Evolutionary conservation across 176 grass and related monocot species (phyloP).

Genomic region (Triticum dicoccoides): DNA sequence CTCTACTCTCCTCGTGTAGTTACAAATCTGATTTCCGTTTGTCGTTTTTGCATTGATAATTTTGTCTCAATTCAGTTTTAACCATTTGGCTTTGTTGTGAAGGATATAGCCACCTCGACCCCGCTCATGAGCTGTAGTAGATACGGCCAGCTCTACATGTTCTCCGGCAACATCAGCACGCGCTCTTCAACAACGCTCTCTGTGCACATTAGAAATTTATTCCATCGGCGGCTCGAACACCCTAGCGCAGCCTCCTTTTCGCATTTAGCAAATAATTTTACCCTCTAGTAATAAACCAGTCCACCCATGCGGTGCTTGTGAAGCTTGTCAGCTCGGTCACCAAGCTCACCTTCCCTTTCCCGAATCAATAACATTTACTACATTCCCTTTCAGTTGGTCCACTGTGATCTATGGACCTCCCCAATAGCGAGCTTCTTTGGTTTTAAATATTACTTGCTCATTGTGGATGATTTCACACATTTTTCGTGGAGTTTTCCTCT

Average conservation of each 20-base stretch:
- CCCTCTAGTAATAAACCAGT: too few species aligned
- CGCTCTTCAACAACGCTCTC: too few species aligned
- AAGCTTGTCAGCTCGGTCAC: too few species aligned
- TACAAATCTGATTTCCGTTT: background rate
- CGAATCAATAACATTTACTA: background rate
- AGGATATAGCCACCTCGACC: background rate
- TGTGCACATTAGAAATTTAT: too few species aligned
- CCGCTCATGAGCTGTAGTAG: too few species aligned
- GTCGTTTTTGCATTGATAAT: background rate
- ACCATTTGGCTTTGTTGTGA: background rate
- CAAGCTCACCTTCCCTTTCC: too few species aligned
- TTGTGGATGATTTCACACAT: background rate
- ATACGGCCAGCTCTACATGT: too few species aligned
- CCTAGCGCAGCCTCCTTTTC: too few species aligned
- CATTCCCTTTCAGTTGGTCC: background rate
- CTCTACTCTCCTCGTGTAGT: background rate
- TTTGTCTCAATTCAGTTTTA: background rate
- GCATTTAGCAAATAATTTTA: too few species aligned
- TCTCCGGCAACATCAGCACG: too few species aligned
- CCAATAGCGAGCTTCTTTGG: background rate
- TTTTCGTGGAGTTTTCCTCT: background rate
- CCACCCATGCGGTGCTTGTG: too few species aligned
- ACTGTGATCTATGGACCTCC: background rate
- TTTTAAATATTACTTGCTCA: background rate
- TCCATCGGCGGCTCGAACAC: too few species aligned